Evolutionary conservation across 352 stramenopile genomes (phyloP).

Genomic region (Lagenidium giganteum): DNA sequence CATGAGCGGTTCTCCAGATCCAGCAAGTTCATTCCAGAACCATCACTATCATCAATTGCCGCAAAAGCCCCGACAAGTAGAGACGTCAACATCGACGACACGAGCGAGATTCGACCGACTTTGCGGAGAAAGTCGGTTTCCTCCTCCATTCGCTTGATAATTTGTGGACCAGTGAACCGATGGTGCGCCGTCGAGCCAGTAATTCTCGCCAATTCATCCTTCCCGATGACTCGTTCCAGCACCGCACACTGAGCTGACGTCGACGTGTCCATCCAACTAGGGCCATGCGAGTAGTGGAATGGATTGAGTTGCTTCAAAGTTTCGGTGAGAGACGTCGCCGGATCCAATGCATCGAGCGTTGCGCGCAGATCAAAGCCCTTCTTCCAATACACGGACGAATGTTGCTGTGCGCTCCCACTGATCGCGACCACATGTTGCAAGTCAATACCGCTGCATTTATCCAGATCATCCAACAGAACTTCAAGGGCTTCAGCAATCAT

Average conservation of each 20-base stretch:
- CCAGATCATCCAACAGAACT: conserved; percentile 44
- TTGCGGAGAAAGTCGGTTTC: conserved; percentile 37
- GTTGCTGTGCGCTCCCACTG: conserved; percentile 78
- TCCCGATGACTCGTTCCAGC: conserved; percentile 55
- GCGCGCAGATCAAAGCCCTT: conserved; percentile 35
- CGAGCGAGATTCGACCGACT: conserved; percentile 41
- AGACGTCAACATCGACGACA: conserved; percentile 76
- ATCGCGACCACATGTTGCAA: conserved; percentile 48
- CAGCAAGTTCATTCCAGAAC: conserved; percentile 82
- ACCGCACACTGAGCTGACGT: conserved; percentile 49
- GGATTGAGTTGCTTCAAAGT: conserved; percentile 12
- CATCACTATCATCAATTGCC: conserved; percentile 74
- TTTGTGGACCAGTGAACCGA: conserved; percentile 84
- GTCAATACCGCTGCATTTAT: conserved; percentile 17
- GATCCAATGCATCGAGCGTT: conserved; percentile 24
- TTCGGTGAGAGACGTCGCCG: conserved; percentile 13
- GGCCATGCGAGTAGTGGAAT: conserved; percentile 57
- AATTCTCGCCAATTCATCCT: conserved; percentile 50
- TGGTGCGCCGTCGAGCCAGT: conserved; percentile 76
- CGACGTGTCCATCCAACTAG: conserved; percentile 84
- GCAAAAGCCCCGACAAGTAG: conserved; percentile 62
- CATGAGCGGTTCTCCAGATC: conserved; percentile 54
- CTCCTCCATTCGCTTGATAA: conserved; percentile 48
- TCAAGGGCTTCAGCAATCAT: conserved; percentile 83
- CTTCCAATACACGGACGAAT: conserved; percentile 76